Conservation (phyloP, 1,284 basidiomycete species). For the Tylopilus sp. region DNA sequence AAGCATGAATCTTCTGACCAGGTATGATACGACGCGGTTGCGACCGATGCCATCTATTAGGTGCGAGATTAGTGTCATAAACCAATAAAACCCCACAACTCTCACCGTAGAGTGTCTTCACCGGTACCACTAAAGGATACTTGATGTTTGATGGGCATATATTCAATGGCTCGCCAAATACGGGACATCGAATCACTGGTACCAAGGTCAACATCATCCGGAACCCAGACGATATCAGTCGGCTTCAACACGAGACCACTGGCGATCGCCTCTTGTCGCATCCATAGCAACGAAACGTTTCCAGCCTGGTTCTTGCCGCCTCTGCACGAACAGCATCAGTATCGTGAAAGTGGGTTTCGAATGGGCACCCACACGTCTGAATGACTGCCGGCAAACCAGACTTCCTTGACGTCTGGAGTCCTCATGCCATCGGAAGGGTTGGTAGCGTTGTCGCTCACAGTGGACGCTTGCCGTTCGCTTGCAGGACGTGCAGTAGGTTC, state of each 20-base stretch:
- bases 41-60: constrained; percentile 18
- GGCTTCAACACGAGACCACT: neutral
- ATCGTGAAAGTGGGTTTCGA: neutral
- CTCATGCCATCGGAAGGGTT: neutral
- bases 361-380: constrained; percentile 32
- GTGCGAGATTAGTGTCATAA: neutral
- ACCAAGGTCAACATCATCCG: constrained; percentile 10
- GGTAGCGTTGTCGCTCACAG: neutral
- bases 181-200: constrained; percentile 1
- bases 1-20: constrained; percentile 34
- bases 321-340: constrained; percentile 13
- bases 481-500: neutral
- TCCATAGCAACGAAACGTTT: constrained; percentile 21
- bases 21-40: constrained; percentile 31
- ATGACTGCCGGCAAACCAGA: constrained; percentile 37
- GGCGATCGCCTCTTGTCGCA: constrained; percentile 6
- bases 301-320: constrained; percentile 24
- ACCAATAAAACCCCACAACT: neutral
- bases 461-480: neutral
- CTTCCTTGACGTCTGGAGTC: constrained; percentile 27
- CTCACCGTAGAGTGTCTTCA: constrained; percentile 17
- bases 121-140: constrained; percentile 14
- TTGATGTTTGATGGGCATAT: constrained; percentile 19
- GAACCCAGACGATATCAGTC: neutral
- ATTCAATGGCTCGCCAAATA: constrained; percentile 15